A percentile compares a stretch with the other conserved stretches of the same genome.
Conservation (phyloP, 2,329 filamentous ascomycete species). For the Colletotrichum abscissum region DNA sequence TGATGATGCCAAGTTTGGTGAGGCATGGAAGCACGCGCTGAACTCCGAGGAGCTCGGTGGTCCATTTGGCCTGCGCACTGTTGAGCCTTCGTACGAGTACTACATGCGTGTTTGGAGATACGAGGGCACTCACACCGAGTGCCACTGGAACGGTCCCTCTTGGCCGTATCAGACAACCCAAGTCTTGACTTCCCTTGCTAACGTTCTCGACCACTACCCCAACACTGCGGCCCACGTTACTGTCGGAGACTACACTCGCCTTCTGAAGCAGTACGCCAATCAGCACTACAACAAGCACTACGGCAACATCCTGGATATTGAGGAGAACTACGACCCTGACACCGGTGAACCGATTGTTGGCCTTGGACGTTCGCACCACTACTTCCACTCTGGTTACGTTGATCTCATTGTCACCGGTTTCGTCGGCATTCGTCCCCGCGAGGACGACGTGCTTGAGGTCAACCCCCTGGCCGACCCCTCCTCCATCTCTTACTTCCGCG, state of each 20-base stretch:
- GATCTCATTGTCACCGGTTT: slow-evolving; percentile 57
- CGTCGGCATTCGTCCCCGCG: slow-evolving; percentile 51
- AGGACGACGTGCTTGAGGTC: slow-evolving; percentile 50
- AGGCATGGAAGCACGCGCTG: slow-evolving; percentile 39
- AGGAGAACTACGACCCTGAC: slow-evolving; percentile 55
- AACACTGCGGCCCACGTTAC: slow-evolving; percentile 44
- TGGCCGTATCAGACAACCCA: slow-evolving; percentile 57
- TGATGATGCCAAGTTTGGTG: slow-evolving; percentile 46
- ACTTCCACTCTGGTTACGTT: slow-evolving; percentile 56
- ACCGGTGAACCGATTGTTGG: slow-evolving; percentile 38
- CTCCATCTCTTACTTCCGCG: slow-evolving; percentile 51
- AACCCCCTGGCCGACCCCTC: slow-evolving; percentile 50
- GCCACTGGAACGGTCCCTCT: slow-evolving; percentile 57
- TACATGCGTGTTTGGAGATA: slow-evolving; percentile 42
- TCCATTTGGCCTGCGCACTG: slow-evolving; percentile 53
- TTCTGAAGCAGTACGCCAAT: slow-evolving; percentile 50
- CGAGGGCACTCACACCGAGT: slow-evolving; percentile 41
- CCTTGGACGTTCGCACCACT: slow-evolving; percentile 47
- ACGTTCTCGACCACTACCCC: slow-evolving; percentile 42
- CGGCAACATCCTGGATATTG: slow-evolving; percentile 40
- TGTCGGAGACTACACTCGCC: slow-evolving; percentile 49
- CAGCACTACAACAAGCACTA: slow-evolving; percentile 56
- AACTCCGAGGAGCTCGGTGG: slow-evolving; percentile 36
- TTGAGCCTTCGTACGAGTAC: slow-evolving; percentile 53
- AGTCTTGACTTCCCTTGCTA: slow-evolving; percentile 53